Conservation (phyloP, 192 early-diverging fungal genomes). For the Backusella psychrophila region DNA sequence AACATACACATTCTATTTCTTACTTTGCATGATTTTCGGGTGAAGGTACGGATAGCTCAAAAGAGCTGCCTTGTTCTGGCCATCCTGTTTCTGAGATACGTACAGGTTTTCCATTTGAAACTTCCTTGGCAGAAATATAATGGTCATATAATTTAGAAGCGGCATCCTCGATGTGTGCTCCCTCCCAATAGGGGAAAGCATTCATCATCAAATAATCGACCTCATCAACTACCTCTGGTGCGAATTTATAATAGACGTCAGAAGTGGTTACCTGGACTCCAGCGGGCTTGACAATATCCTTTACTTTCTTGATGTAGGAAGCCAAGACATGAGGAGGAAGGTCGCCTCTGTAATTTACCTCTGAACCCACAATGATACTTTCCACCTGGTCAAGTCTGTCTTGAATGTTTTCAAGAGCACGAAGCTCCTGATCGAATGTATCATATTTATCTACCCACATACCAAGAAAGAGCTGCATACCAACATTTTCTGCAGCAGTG, state of each 20-base stretch:
- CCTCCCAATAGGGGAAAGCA: slow-evolving; percentile 57
- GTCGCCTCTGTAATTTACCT: slow-evolving; percentile 56
- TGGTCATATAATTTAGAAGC: slow-evolving; percentile 49
- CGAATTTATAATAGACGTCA: slow-evolving; percentile 54
- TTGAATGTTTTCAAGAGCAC: slow-evolving; percentile 40
- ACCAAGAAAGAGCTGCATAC: slow-evolving; percentile 54
- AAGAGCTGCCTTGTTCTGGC: slow-evolving; percentile 53
- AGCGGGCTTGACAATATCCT: slow-evolving; percentile 32
- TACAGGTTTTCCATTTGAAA: slow-evolving; percentile 48
- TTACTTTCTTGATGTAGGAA: slow-evolving; percentile 42
- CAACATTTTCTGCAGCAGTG: slow-evolving; percentile 46
- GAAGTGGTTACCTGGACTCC: slow-evolving; percentile 50
- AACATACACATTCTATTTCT: not conserved
- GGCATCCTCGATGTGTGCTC: slow-evolving; percentile 44
- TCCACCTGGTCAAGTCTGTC: slow-evolving; percentile 31
- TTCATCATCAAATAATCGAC: slow-evolving; percentile 61
- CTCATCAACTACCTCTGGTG: slow-evolving; percentile 38
- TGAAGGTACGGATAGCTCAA: slow-evolving; percentile 42
- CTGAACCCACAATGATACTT: slow-evolving; percentile 58
- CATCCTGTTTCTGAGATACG: slow-evolving; percentile 62
- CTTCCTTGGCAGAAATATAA: slow-evolving; percentile 40
- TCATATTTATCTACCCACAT: slow-evolving; percentile 54
- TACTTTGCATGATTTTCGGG: slow-evolving; percentile 45
- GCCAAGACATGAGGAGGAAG: slow-evolving; percentile 43
- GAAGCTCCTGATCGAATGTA: slow-evolving; percentile 43